Evolutionary conservation across 148 eudicot genomes (phyloP), one percentile per base, ranked within the genome.

Genomic region (Chenopodium formosanum): DNA sequence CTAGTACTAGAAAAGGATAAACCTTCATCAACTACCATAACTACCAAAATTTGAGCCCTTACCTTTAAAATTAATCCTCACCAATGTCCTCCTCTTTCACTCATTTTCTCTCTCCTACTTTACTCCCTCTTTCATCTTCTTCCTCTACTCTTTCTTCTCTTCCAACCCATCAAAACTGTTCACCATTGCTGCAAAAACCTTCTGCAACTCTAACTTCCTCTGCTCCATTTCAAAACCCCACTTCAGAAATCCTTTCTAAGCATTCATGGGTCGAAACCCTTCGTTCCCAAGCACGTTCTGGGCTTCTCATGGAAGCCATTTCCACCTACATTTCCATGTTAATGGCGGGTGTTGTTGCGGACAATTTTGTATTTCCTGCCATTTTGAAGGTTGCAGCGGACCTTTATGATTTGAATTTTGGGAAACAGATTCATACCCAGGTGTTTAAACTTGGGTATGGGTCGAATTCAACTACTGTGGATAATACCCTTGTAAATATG

Each of bases 281-380:
- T 82, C 95, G 95, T 16, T 84, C 88, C 60, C 86, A 90, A 6
- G 76, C 87, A 58, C 97, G 90, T 31, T 89, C 93, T 19, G 90
- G 86, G 58, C 84, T 86, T 75, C 86, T 84, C 74, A 83, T 69
- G 14, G 86, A 90, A 78, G 92, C 95, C 63, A 85, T 95, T 37
- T 84, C 92, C 19, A 90, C 94, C 65, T 95, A 89, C 84, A 84
- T 89, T 69, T 83, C 88, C 12, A 91, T 93, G 94, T 86, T 85
- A 4, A 29, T 69, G n/a, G 82, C 86, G 10, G 89, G 84, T 29
- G 22, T 86, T 60, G 11, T 63, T 25, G 95, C 98, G 34, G 88
- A 91, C 82, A 90, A 90, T 70, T 93, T 90, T 37, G 88, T 88
- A 4, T 88, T 91, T 75, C 97, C 98, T 0, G 90, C 98, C 1